phyloP scores from a whole-genome alignment of 2,329 filamentous ascomycete species.

The Botrytis hyacinthi region DNA sequence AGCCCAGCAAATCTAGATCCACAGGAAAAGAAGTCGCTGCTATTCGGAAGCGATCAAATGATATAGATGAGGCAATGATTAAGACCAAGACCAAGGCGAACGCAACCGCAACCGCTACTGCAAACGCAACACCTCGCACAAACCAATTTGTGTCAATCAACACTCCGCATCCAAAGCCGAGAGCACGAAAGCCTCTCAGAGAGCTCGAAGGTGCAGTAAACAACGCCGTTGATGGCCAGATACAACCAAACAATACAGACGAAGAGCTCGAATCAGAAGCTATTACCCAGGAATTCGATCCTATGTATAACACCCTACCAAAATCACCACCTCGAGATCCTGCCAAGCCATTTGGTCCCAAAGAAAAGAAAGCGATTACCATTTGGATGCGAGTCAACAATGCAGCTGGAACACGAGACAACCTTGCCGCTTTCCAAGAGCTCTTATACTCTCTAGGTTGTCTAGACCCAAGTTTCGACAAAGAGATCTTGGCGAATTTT shows the following conservation, averaged over 20 bases:
- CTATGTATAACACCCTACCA: no score
- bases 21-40: not conserved
- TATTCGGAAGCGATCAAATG: not conserved
- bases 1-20: not conserved
- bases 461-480: conserved; percentile 3
- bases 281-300: not conserved
- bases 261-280: not conserved
- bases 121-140: not conserved
- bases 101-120: not conserved
- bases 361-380: not conserved
- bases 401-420: not conserved
- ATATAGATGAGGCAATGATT: not conserved
- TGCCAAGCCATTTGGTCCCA: not conserved
- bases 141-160: not conserved
- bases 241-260: not conserved
- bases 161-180: not conserved
- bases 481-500: not conserved
- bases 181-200: not conserved
- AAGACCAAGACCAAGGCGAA: not conserved
- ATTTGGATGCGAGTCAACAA: conserved; percentile 3
- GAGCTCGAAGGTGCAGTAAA: not conserved
- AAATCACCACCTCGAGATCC: not conserved
- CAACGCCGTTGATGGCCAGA: fast-evolving
- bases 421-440: not conserved
- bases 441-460: not conserved